Evolutionary conservation across 768 basidiomycete species (phyloP), one percentile per base, ranked within the genome.

Genomic region (Pluteus cervinus): DNA sequence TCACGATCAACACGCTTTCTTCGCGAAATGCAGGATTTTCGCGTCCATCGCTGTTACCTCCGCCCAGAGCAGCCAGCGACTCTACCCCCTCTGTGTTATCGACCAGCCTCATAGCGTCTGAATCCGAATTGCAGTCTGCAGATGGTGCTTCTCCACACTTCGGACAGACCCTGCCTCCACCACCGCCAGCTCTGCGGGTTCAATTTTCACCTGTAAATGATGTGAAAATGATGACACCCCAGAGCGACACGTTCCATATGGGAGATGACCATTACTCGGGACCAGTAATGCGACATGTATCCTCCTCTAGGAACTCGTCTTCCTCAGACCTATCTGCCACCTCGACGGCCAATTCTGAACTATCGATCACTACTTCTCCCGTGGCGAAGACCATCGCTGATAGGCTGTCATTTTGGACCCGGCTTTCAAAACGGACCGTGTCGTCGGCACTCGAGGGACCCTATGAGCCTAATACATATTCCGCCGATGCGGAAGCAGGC

Each of bases 351-450:
- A 58, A 65, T 20, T 63, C 65, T 4, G n/a, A n/a, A n/a, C n/a
- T n/a, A n/a, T n/a, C n/a, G n/a, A 56, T 58, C 6, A 46, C 58
- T n/a, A 59, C 60, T 10, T 65, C 73, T 3, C 74, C 76, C 6
- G 64, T 87, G 7, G 72, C 76, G 29, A 82, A 78, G 49, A 71
- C 75, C 1, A 58, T 88, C 10, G 75, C 82, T 5, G 62, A 65
- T 7, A 73, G 80, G 22, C 62, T 88, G 29, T 86, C 85, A 2
- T 88, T 87, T 51, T 89, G 87, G 87, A 75, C 63, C 39, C 68
- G 72, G 35, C 54, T 79, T 14, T 74, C 80, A 7, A 76, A 69
- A 46, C 67, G 73, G 24, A 60, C 60, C 17, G 28, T 35, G 28
- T 24, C 40, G 6, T 18, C 36, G 17, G 29, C 14, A 14, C n/a